A percentile compares a stretch with the other conserved stretches of the same genome.
Conservation (phyloP, 2,329 filamentous ascomycete genomes). For the Leptoxyphium fumago region DNA sequence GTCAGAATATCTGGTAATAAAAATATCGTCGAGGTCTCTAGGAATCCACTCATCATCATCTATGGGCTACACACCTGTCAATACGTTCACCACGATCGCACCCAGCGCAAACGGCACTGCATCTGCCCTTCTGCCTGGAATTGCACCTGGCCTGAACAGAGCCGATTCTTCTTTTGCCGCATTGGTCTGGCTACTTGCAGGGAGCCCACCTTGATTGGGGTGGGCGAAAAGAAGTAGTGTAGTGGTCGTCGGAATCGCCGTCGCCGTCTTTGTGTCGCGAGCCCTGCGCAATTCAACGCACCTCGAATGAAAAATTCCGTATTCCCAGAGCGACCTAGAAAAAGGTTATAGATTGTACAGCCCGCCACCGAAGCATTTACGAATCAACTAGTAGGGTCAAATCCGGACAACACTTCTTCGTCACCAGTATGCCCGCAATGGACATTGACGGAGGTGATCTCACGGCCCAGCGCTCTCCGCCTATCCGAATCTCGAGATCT, state of each 20-base stretch:
- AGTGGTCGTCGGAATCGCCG: too few species aligned
- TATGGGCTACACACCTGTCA: slow-evolving; percentile 30
- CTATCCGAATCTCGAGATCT: slow-evolving; percentile 15
- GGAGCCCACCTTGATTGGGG: slow-evolving; percentile 37
- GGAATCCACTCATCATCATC: slow-evolving; percentile 17
- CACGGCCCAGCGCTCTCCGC: slow-evolving; percentile 15
- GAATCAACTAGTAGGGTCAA: too few species aligned
- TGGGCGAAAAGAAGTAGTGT: slow-evolving; percentile 30
- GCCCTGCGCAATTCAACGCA: too few species aligned
- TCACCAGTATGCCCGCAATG: slow-evolving; percentile 19
- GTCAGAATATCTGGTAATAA: too few species aligned
- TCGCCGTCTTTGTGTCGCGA: too few species aligned
- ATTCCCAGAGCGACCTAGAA: too few species aligned
- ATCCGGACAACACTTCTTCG: too few species aligned
- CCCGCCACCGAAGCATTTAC: too few species aligned
- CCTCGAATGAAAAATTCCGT: too few species aligned
- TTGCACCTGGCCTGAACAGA: slow-evolving; percentile 18
- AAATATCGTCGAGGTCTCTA: background rate
- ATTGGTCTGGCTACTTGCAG: slow-evolving; percentile 33
- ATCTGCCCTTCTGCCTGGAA: slow-evolving; percentile 20
- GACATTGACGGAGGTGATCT: slow-evolving; percentile 17
- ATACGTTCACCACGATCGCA: slow-evolving; percentile 17
- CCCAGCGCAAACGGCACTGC: slow-evolving; percentile 20
- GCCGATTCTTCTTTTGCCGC: slow-evolving; percentile 33
- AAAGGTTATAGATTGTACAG: too few species aligned